phyloP scores from a whole-genome alignment of 1,284 basidiomycete species.

The Wolfiporia cocos region DNA sequence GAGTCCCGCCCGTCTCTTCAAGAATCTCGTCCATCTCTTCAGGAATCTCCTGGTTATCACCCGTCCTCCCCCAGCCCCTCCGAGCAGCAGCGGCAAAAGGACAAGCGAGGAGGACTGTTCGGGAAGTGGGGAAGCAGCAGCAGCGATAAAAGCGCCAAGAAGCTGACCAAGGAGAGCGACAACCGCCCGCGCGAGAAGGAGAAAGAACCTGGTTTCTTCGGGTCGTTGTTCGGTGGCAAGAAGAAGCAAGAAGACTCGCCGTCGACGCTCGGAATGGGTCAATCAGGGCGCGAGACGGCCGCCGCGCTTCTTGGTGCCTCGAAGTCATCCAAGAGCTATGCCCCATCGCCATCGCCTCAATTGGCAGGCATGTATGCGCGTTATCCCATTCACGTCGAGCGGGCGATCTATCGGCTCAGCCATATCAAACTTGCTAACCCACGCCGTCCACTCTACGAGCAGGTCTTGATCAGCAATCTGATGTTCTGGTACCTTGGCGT shows the following conservation, averaged over 20 bases:
- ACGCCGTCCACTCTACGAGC: slow-evolving; percentile 92
- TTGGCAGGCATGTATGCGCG: slow-evolving; percentile 68
- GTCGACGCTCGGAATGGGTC: slow-evolving; percentile 41
- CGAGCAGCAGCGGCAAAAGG: slow-evolving; percentile 44
- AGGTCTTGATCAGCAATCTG: slow-evolving; percentile 96
- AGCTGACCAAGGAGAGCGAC: slow-evolving; percentile 43
- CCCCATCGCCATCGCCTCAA: slow-evolving; percentile 57
- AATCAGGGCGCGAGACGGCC: slow-evolving; percentile 73
- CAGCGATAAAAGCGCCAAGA: slow-evolving; percentile 50
- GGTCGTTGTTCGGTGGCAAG: slow-evolving; percentile 79
- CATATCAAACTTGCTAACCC: slow-evolving; percentile 99
- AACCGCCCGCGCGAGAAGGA: slow-evolving; percentile 46
- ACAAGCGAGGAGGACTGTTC: slow-evolving; percentile 75
- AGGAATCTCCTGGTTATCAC: slow-evolving; percentile 22
- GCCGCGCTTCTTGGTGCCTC: slow-evolving; percentile 78
- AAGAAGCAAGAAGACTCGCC: slow-evolving; percentile 72
- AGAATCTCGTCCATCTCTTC: no score
- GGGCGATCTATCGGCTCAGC: slow-evolving; percentile 93
- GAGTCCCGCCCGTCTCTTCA: no score
- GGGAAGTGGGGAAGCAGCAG: slow-evolving; percentile 65
- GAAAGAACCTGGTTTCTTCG: slow-evolving; percentile 78
- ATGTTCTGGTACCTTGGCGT: slow-evolving; percentile 99
- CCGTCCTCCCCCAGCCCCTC: slow-evolving; percentile 25
- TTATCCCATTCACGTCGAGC: slow-evolving; percentile 97
- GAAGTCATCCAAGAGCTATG: slow-evolving; percentile 66